Evolutionary conservation across 73 alveolate species (phyloP).

Genomic region (Tetrahymena elliotti): DNA sequence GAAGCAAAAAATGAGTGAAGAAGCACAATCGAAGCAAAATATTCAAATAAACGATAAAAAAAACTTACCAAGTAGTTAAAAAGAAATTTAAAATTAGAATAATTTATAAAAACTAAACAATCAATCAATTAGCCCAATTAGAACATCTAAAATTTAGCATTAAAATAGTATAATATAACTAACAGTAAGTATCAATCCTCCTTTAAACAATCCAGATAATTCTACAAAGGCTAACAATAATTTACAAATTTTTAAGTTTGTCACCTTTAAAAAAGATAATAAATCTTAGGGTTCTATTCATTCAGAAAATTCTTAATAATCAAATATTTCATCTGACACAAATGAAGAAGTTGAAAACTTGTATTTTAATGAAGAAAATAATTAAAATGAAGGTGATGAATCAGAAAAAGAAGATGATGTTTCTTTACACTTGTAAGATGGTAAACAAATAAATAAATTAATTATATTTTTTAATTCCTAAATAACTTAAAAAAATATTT

Average conservation of each 20-base stretch:
- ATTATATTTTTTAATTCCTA: too few relatives aligned
- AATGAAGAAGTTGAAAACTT: neutral
- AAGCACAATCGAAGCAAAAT: too few relatives aligned
- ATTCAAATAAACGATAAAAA: neutral
- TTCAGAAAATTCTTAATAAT: neutral
- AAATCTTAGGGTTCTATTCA: neutral
- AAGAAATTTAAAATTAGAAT: neutral
- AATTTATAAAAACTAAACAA: too few relatives aligned
- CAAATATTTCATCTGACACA: neutral
- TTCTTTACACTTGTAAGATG: neutral
- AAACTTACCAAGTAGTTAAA: too few relatives aligned
- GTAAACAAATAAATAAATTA: neutral
- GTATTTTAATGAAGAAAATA: neutral
- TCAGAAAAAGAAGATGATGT: neutral
- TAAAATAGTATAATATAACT: neutral
- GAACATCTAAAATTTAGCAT: neutral
- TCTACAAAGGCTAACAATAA: neutral
- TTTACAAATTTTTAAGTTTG: neutral
- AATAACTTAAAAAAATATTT: too few relatives aligned
- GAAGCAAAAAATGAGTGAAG: neutral
- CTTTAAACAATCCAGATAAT: neutral
- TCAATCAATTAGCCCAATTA: neutral
- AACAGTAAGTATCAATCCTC: neutral
- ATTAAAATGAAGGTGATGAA: neutral
- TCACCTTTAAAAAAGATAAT: neutral